phyloP scores from a whole-genome alignment of 768 basidiomycete species.

The Russula dissimulans region DNA sequence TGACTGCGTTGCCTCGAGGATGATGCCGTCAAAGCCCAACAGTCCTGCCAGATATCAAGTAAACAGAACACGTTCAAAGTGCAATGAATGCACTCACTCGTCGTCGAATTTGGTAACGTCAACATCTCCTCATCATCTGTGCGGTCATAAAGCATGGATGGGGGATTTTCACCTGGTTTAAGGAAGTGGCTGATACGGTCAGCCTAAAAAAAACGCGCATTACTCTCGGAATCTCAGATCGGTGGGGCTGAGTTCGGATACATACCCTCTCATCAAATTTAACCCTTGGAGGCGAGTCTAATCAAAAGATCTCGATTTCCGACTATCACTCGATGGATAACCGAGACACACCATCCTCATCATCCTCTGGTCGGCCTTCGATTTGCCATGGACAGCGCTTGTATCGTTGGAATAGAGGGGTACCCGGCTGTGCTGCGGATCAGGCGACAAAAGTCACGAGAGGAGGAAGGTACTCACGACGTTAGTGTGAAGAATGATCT shows the following conservation, averaged over 20 bases:
- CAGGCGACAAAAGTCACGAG: background rate
- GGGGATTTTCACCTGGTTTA: constrained; percentile 61
- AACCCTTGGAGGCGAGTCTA: constrained; percentile 69
- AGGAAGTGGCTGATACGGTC: constrained; percentile 74
- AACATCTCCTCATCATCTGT: constrained; percentile 68
- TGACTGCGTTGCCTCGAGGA: constrained; percentile 68
- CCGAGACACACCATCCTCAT: constrained; percentile 56
- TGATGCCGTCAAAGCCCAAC: constrained; percentile 73
- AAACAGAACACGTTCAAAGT: background rate
- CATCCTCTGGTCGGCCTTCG: constrained; percentile 69
- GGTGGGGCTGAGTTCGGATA: background rate
- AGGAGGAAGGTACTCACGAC: constrained; percentile 43
- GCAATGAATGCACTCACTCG: constrained; percentile 40
- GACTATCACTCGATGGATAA: background rate
- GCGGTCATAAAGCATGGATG: constrained; percentile 73
- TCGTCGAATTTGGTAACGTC: constrained; percentile 56
- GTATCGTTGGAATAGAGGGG: constrained; percentile 82
- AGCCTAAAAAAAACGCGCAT: constrained; percentile 37
- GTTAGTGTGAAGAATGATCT: constrained; percentile 84
- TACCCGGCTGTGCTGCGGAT: constrained; percentile 53
- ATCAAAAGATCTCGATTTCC: background rate
- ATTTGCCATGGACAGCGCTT: constrained; percentile 90
- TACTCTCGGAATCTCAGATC: background rate
- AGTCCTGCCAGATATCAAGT: constrained; percentile 32
- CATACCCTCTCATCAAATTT: constrained; percentile 61